Evolutionary conservation across 441 rosid genomes (phyloP), one percentile per base, ranked within the genome.

Genomic region (Croton setiger): DNA sequence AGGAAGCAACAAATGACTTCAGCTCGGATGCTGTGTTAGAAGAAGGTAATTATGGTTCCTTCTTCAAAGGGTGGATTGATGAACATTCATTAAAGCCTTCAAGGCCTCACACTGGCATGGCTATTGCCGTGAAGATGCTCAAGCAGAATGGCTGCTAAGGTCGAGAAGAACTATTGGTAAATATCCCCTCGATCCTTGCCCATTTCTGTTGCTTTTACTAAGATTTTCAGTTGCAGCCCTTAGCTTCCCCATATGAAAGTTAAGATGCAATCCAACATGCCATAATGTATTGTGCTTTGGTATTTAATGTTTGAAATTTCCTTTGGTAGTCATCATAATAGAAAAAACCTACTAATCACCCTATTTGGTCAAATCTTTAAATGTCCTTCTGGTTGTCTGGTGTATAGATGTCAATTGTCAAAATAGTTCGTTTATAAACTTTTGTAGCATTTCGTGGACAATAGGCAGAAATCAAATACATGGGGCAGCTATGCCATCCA

Each of bases 151-250:
- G 93, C 15, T 74, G 76, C 20, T 93, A 88, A 79, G 93, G 96
- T 75, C 96, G 86, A 65, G 84, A 85, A 66, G 96, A 92, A 84
- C 87, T 93, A 95, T 74, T 92, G 96, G 98, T 91, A 35, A 78
- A 88, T 80, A 59, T 79, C 66, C 64, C 17, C 7, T 23, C 63
- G 8, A 36, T 31, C 45, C 15, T 31, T 49, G 39, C 54, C 13
- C 33, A 11, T 45, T 64, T 60, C 39, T 72, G 4, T 8, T 31
- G 33, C 39, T 49, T 61, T 13, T 1, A 31, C n/a, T 23, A n/a
- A 3, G n/a, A 4, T 23, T 55, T 9, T 55, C 1, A 4, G 10
- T 23, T 1, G n/a, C 23, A 55, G 7, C 36, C 8, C 27, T 55
- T 10, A 9, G 4, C 23, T 54, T 54, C 15, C 12, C 23, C 27